Evolutionary conservation across 1,284 basidiomycete genomes (phyloP), one percentile per base, ranked within the genome.

Genomic region (Ganoderma sp.): DNA sequence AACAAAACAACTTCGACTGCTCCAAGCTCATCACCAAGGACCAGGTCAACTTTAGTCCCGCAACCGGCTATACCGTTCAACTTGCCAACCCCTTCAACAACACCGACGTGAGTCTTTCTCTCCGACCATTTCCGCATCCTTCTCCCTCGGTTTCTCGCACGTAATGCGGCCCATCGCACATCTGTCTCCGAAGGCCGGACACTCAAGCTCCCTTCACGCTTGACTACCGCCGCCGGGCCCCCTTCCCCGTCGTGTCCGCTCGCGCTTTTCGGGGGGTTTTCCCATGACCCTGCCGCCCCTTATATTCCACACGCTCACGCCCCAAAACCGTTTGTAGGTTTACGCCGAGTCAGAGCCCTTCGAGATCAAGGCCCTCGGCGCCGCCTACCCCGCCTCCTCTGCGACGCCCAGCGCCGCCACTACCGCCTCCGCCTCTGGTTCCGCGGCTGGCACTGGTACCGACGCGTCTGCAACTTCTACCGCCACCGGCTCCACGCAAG

Each of bases 351-450:
- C 90, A 39, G 72, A 85, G 66, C 75, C 80, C 12, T 94, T 94
- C 79, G 87, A 90, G 77, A 86, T 94, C 80, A 90, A 90, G 77
- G 75, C 89, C 15, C 73, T 81, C 52, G 88, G 87, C 63, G 84
- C 92, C 15, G 12, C 83, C 9, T 94, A 91, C 79, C 90, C 92
- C 22, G 75, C 84, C 17, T 71, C 82, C 3, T 76, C 83, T 25
- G 77, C 83, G 19, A 79, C 83, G 25, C 78, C 80, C 32, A 74
- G 78, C 2, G 73, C 74, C 52, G 67, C 72, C 2, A 67, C 76
- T 2, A 76, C 79, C 58, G 63, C 75, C 65, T 48, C 74, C 58
- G 56, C 66, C 69, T 39, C 71, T 70, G 74, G 68, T 7, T 73
- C 81, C 19, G 67, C 76, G 15, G 70, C 73, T 6, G 69, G 78